These are phyloP conservation scores for Candida koratica DNA, from an alignment of 805 yeast species.

Conservation along the genomic window DNA sequence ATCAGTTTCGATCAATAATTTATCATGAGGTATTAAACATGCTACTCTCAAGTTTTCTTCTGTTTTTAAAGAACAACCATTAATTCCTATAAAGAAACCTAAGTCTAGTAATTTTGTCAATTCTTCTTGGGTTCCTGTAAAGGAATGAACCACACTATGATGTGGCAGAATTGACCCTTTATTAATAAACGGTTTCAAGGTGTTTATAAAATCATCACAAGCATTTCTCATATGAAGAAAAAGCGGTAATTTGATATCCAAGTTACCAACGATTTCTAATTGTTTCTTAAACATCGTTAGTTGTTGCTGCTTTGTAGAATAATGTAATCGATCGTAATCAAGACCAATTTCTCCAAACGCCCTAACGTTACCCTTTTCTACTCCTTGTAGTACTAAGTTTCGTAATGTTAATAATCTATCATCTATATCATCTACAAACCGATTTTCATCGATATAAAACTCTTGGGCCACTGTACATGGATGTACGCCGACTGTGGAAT, in stretches of 20 bases:
- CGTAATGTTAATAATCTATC: conserved; percentile 48
- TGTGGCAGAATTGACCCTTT: conserved; percentile 38
- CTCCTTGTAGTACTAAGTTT: conserved; percentile 46
- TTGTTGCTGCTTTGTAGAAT: conserved; percentile 68
- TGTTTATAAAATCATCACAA: conserved; percentile 67
- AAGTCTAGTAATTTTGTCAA: conserved; percentile 50
- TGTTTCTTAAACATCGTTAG: conserved; percentile 65
- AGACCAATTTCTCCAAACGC: conserved; percentile 96
- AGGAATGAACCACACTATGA: conserved; percentile 90
- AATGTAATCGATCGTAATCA: conserved; percentile 86
- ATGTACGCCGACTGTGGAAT: conserved; percentile 88
- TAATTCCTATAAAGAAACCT: conserved; percentile 74
- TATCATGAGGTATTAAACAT: conserved; percentile 60
- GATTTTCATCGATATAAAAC: conserved; percentile 26
- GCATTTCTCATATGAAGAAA: conserved; percentile 90
- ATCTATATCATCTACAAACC: conserved; percentile 22
- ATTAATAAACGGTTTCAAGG: conserved; percentile 58
- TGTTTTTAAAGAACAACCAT: conserved; percentile 88
- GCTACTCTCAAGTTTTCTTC: conserved; percentile 70
- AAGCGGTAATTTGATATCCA: conserved; percentile 59
- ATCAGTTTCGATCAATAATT: conserved; percentile 84
- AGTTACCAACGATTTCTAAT: conserved; percentile 52
- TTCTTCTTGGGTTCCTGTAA: conserved; percentile 78
- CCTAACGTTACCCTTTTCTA: conserved; percentile 49
- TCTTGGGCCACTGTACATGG: conserved; percentile 74